Percentiles rank a stretch among this genome's conserved stretches.
Conservation (phyloP, 2,329 filamentous ascomycete species). For the Coccinonectria pachysandricola region DNA sequence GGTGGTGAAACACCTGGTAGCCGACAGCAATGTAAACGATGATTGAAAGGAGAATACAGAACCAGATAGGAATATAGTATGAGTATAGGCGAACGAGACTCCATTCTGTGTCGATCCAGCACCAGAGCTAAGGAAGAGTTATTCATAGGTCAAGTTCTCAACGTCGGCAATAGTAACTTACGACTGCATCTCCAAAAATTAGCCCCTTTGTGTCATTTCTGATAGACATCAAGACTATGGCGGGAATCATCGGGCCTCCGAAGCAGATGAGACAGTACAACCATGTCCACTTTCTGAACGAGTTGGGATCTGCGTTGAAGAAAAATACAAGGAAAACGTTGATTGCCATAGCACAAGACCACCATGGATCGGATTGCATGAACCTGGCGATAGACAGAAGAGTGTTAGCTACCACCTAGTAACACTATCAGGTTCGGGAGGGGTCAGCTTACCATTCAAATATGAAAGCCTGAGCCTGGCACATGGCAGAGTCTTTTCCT, state of each 20-base stretch:
- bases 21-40: slow-evolving; percentile 47
- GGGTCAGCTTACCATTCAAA: slow-evolving; percentile 51
- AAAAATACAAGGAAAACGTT: slow-evolving; percentile 67
- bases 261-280: slow-evolving; percentile 61
- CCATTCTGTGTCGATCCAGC: slow-evolving; percentile 46
- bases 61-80: slow-evolving; percentile 52
- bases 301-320: slow-evolving; percentile 44
- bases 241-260: slow-evolving; percentile 57
- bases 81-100: slow-evolving; percentile 46
- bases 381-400: slow-evolving; percentile 46
- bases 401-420: too few species aligned
- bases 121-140: slow-evolving; percentile 40
- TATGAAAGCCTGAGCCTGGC: slow-evolving; percentile 48
- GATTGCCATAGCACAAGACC: slow-evolving; percentile 71
- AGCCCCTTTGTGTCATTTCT: slow-evolving; percentile 26
- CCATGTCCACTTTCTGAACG: slow-evolving; percentile 60
- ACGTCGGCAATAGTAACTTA: slow-evolving; percentile 19
- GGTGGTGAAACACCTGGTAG: slow-evolving; percentile 47
- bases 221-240: slow-evolving; percentile 55
- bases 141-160: accelerated
- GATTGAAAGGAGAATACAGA: slow-evolving; percentile 43
- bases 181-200: slow-evolving; percentile 47
- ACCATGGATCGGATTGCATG: slow-evolving; percentile 65
- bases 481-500: slow-evolving; percentile 47
- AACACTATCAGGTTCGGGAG: too few species aligned